A percentile compares a stretch with the other conserved stretches of the same genome.
Conservation (phyloP, 2,329 filamentous ascomycete species). For the Xylariaceae sp. region DNA sequence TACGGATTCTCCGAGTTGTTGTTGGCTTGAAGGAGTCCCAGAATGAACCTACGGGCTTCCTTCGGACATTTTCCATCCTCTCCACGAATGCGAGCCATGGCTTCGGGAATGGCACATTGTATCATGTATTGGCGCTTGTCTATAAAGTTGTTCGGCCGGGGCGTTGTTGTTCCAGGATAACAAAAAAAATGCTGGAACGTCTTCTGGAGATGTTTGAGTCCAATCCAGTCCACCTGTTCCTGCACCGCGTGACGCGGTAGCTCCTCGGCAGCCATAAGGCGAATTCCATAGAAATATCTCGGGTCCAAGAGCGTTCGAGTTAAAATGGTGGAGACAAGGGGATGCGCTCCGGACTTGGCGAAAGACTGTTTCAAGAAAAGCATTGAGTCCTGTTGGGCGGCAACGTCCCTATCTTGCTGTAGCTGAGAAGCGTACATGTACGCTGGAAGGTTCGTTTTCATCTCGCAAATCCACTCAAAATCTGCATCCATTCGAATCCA, state of each 20-base stretch:
- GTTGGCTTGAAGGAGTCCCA: conserved; percentile 88
- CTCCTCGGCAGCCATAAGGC: conserved; percentile 75
- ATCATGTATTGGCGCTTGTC: conserved; percentile 82
- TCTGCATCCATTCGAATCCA: conserved; percentile 98
- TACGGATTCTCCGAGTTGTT: conserved; percentile 88
- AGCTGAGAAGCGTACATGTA: conserved; percentile 99
- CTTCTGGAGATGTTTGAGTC: conserved; percentile 77
- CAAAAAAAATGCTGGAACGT: conserved; percentile 88
- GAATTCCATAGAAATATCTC: conserved; percentile 90
- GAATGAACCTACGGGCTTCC: conserved; percentile 74
- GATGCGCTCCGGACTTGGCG: conserved; percentile 54
- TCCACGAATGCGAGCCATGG: conserved; percentile 75
- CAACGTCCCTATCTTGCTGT: conserved; percentile 93
- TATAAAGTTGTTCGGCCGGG: conserved; percentile 84
- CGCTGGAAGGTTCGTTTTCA: conserved; percentile 74
- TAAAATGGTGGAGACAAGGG: conserved; percentile 83
- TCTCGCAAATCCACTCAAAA: conserved; percentile 93
- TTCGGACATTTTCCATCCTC: conserved; percentile 71
- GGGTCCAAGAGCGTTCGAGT: conserved; percentile 84
- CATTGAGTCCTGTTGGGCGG: conserved; percentile 76
- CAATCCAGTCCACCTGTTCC: conserved; percentile 64
- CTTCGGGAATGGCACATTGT: conserved; percentile 75
- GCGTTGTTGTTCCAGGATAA: conserved; percentile 70
- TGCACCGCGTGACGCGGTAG: conserved; percentile 72
- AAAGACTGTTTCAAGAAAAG: conserved; percentile 63